A percentile compares a stretch with the other conserved stretches of the same genome.
Evolutionary conservation across 75 land plant genomes (phyloP).

Genomic region (Larix kaempferi): DNA sequence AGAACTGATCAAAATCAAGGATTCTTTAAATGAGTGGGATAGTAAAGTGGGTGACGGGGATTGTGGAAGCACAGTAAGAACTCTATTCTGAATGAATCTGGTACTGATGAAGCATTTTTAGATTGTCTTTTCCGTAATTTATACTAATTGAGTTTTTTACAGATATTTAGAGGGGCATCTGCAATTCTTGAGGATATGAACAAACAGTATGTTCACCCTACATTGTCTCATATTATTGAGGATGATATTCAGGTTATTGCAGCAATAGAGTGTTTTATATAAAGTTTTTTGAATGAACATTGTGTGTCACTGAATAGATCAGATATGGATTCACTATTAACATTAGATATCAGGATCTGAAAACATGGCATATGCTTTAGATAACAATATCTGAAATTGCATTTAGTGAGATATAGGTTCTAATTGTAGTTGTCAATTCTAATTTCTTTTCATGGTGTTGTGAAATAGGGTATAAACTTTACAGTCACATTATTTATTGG

Average conservation of each 20-base stretch:
- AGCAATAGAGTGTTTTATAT: not conserved
- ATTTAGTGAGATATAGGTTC: too few species aligned
- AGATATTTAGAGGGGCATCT: conserved; percentile 41
- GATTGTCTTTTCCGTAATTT: not conserved
- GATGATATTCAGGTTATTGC: not conserved
- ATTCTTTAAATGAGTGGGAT: conserved; percentile 43
- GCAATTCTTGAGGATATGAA: conserved; percentile 45
- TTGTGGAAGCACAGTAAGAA: conserved; percentile 48
- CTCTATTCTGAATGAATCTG: not conserved
- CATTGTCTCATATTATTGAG: not conserved
- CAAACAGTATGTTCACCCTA: conserved; percentile 29
- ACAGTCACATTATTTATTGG: too few species aligned
- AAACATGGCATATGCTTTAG: too few species aligned
- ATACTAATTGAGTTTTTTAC: not conserved
- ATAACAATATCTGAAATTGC: too few species aligned
- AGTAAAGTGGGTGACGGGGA: conserved; percentile 51
- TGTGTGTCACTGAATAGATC: not conserved
- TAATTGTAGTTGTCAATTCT: too few species aligned
- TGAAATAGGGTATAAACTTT: too few species aligned
- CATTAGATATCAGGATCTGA: too few species aligned
- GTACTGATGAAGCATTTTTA: not conserved
- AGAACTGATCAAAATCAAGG: conserved; percentile 26
- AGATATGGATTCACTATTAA: not conserved
- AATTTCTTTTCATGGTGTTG: too few species aligned
- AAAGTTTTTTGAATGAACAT: not conserved